Conservation (phyloP, 1,284 basidiomycete genomes). For the Tilletia horrida region DNA sequence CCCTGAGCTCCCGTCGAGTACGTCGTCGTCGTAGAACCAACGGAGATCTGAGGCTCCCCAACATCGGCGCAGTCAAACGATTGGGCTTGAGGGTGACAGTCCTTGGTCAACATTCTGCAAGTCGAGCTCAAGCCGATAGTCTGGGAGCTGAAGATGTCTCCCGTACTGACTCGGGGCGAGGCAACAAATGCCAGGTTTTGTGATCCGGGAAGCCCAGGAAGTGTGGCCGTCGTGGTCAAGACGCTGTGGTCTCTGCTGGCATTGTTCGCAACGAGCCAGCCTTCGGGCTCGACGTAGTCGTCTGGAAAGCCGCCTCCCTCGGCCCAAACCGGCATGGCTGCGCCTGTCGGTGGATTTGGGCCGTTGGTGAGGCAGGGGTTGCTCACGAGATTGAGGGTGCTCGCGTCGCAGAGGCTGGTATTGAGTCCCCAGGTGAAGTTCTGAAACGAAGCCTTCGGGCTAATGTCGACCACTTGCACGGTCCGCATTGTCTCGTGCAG, state of each 20-base stretch:
- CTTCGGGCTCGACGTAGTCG: conserved; percentile 18
- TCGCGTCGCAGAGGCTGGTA: conserved; percentile 18
- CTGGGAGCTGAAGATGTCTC: conserved; percentile 9
- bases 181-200: conserved; percentile 9
- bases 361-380: conserved; percentile 19
- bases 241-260: conserved; percentile 8
- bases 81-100: not conserved
- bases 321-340: not conserved
- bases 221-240: not conserved
- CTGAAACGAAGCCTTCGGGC: not conserved
- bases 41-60: conserved; percentile 17
- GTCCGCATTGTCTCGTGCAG: conserved; percentile 26
- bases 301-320: not conserved
- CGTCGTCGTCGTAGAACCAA: not conserved
- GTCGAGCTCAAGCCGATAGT: conserved; percentile 18
- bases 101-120: conserved; percentile 22
- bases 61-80: conserved; percentile 23
- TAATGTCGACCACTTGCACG: conserved; percentile 23
- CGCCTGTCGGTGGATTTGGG: not conserved
- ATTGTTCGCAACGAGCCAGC: conserved; percentile 22
- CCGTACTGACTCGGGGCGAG: not conserved
- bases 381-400: not conserved
- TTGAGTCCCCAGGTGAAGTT: conserved; percentile 21
- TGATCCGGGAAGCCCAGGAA: not conserved
- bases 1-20: not conserved